A percentile compares a stretch with the other conserved stretches of the same genome.
These are phyloP conservation scores for Hypoxylon rickii DNA, from an alignment of 495 filamentous ascomycete species.

Conservation along the genomic window DNA sequence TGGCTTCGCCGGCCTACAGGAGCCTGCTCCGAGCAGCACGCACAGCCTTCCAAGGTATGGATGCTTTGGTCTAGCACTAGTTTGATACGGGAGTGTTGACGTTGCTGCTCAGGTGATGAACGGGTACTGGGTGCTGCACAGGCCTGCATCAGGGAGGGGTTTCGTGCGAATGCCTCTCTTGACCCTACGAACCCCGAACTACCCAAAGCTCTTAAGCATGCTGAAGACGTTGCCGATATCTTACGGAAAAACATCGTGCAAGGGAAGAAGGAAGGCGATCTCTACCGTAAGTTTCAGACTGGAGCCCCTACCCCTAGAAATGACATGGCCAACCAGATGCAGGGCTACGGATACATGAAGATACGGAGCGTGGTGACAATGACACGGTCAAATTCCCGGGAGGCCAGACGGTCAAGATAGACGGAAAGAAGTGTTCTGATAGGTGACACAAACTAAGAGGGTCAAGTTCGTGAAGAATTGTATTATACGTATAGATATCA, in stretches of 20 bases:
- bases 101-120: conserved; percentile 62
- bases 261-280: conserved; percentile 65
- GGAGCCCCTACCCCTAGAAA: neutral
- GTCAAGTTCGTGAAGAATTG: conserved; percentile 41
- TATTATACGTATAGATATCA: conserved; percentile 42
- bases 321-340: neutral
- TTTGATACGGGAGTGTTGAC: neutral
- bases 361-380: conserved; percentile 92
- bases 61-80: neutral
- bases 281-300: conserved; percentile 67
- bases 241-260: conserved; percentile 87
- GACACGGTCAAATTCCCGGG: conserved; percentile 71
- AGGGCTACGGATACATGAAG: conserved; percentile 87
- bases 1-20: conserved; percentile 81
- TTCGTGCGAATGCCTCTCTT: conserved; percentile 66
- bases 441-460: conserved; percentile 37
- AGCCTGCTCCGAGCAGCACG: conserved; percentile 79
- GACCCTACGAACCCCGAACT: conserved; percentile 56
- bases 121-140: conserved; percentile 70
- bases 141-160: conserved; percentile 68
- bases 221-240: conserved; percentile 80
- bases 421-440: conserved; percentile 52
- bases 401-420: conserved; percentile 48
- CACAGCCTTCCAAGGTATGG: conserved; percentile 79
- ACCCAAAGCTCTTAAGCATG: conserved; percentile 65